Evolutionary conservation across 148 eudicot species (phyloP), one percentile per base, ranked within the genome.

Genomic region (Fagopyrum esculentum): DNA sequence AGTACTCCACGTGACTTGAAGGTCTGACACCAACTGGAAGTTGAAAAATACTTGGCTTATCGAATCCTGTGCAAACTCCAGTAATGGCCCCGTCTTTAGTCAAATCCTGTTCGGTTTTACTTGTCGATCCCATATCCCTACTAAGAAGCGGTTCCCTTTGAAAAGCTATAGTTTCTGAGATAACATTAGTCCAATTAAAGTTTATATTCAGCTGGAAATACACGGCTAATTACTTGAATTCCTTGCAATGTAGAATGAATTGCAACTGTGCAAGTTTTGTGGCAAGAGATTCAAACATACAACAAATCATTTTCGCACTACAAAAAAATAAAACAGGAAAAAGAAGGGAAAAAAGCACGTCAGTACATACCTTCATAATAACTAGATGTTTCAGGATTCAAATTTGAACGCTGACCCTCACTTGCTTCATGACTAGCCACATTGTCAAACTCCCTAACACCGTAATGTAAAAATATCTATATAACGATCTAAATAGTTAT

Each of bases 11-110:
- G 55, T 84, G 87, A 57, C 79, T 86, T 60, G 87, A 75, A 59
- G 71, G 76, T 76, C 83, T 91, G 57, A 91, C 93, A 80, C 98
- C 98, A 78, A 94, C 87, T 35, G 98, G 98, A 76, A 94, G 97
- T 76, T 75, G 81, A 76, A 79, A 87, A 66, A 68, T 79, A 74
- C 81, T 84, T 35, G 87, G 82, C 69, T 75, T 84, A 78, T 92
- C 90, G 71, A 84, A 82, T 73, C 82, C 60, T 66, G 84, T 55
- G 55, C 72, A 55, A 70, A 76, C 80, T 77, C 77, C 87, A 45
- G 55, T 81, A 79, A n/a, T 76, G 47, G 79, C 60, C 30, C 85
- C 82, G 70, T 86, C 84, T 66, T 77, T 83, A 64, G 78, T 44
- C 78, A 73, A 74, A 26, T 84, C 89, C 22, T 79, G 76, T 46